Percentiles rank a stretch among this genome's conserved stretches.
Evolutionary conservation across 345 rosid genomes (phyloP).

Genomic region (Linum trigynum): DNA sequence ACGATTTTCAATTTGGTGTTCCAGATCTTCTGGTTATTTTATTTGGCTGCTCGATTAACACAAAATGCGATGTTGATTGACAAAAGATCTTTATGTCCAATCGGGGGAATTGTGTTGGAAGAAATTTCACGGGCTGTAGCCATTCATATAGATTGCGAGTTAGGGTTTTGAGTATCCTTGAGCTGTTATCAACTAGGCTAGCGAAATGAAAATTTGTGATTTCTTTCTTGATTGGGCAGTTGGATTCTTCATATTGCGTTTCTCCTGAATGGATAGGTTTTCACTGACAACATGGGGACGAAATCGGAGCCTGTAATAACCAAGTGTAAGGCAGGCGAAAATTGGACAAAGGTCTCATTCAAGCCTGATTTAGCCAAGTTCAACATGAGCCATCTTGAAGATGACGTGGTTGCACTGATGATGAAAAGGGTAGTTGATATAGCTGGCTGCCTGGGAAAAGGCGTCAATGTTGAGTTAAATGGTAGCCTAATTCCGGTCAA

Average conservation of each 20-base stretch:
- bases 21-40: too few species aligned
- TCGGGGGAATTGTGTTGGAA: too few species aligned
- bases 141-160: too few species aligned
- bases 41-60: neutral
- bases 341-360: conserved; percentile 89
- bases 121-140: too few species aligned
- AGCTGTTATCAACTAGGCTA: too few species aligned
- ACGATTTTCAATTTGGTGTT: too few species aligned
- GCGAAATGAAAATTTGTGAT: too few species aligned
- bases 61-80: too few species aligned
- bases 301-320: conserved; percentile 62
- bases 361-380: conserved; percentile 81
- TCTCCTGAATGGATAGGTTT: conserved; percentile 44
- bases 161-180: too few species aligned
- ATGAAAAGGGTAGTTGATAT: conserved; percentile 78
- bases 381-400: conserved; percentile 67
- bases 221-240: too few species aligned
- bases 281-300: conserved; percentile 77
- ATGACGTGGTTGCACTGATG: conserved; percentile 90
- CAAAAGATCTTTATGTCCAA: too few species aligned
- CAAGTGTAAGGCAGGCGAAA: conserved; percentile 62
- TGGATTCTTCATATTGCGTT: neutral
- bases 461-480: conserved; percentile 82
- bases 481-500: conserved; percentile 64
- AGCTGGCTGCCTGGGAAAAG: conserved; percentile 93